A percentile compares a stretch with the other conserved stretches of the same genome.
Evolutionary conservation across 1,284 basidiomycete genomes (phyloP).

Genomic region (Trichosporon sp.): DNA sequence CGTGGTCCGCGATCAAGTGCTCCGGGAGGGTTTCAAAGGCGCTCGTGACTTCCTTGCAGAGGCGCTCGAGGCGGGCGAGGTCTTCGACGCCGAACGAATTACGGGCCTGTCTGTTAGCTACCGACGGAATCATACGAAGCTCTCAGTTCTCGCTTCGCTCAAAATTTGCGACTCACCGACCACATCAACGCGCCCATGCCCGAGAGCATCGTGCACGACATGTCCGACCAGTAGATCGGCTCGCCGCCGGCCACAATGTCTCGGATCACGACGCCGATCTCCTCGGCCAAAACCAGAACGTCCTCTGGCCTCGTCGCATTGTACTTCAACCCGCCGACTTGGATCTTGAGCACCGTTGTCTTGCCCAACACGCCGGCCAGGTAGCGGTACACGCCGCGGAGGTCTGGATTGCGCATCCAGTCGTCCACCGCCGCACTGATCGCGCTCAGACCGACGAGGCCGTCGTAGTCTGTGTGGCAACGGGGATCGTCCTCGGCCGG

Average conservation of each 20-base stretch:
- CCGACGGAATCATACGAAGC: no score
- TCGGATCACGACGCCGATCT: background rate
- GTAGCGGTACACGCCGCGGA: background rate
- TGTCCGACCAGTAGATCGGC: background rate
- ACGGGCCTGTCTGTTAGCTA: background rate
- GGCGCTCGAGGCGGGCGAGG: background rate
- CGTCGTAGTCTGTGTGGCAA: background rate
- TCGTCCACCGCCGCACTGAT: background rate
- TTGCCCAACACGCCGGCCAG: background rate
- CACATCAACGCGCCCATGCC: background rate
- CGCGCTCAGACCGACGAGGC: background rate
- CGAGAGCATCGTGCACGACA: conserved; percentile 1
- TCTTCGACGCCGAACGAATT: background rate
- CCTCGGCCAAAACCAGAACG: background rate
- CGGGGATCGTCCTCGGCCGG: background rate
- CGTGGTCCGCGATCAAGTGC: background rate
- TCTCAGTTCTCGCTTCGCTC: no score
- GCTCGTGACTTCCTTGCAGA: background rate
- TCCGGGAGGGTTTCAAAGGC: background rate
- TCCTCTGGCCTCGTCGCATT: background rate
- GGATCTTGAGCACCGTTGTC: background rate
- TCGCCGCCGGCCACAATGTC: background rate
- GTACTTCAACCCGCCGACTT: background rate
- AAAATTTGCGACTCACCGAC: background rate
- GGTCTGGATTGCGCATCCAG: background rate